Evolutionary conservation across 2,329 filamentous ascomycete species (phyloP), one percentile per base, ranked within the genome.

Genomic region (Apiospora rasikravindrae): DNA sequence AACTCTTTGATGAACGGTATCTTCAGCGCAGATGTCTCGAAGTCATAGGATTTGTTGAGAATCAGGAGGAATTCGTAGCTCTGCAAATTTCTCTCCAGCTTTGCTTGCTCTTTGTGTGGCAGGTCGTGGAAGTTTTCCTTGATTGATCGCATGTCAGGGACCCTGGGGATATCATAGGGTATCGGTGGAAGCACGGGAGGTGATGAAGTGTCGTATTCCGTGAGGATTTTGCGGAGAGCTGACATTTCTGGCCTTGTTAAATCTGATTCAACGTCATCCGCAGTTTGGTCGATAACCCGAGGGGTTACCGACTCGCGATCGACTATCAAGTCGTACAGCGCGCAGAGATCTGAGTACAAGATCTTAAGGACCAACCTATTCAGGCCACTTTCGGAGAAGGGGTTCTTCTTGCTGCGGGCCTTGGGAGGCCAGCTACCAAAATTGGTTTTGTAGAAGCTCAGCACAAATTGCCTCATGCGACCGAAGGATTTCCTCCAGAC

Each of bases 111-210:
- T 82, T 94, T 96, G 1, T 89, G 80, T 26, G 93, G 88, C 44
- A 94, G 86, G 1, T 87, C 87, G 73, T 88, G 83, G 79, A 90
- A 93, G 61, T 90, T 92, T 53, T 89, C 87, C 71, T 92, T 87
- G 24, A 94, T 87, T 1, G 89, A 85, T 44, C 88, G 86, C 77
- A 97, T 88, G 0, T 88, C 88, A 0, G 96, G 96, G 33, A 97
- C 83, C 75, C 91, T 88, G 2, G 96, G 96, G 5, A 94, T 86
- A 79, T 98, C 96, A 78, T 96, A 98, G 0, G 96, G 96, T 71
- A 98, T 91, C 0, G 96, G 94, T 0, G 96, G 96, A 73, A 96
- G 89, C 0, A 98, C 95, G 0, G 96, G 96, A 0, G 96, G 94
- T 19, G 92, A 94, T 11, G 93, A 96, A 73, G 93, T 90, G 80